Evolutionary conservation across 208 protist species (phyloP).

Genomic region (Entamoeba invadens): DNA sequence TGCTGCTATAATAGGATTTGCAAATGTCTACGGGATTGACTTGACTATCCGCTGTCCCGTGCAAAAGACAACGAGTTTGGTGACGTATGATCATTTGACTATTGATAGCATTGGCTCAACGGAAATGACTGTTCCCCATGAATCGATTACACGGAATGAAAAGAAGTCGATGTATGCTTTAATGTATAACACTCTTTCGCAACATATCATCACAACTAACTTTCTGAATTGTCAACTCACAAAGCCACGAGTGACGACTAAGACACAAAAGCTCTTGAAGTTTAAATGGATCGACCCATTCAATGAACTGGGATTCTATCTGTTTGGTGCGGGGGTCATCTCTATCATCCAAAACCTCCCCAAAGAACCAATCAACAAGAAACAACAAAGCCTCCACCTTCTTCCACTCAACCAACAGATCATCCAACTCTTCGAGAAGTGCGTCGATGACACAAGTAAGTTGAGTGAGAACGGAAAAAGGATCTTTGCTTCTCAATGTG

Average conservation of each 20-base stretch:
- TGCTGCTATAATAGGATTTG: background rate
- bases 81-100: background rate
- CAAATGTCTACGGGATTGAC: background rate
- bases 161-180: background rate
- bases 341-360: background rate
- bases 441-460: background rate
- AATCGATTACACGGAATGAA: background rate
- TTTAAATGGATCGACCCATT: background rate
- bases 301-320: background rate
- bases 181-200: background rate
- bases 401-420: background rate
- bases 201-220: background rate
- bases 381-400: background rate
- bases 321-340: background rate
- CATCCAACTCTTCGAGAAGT: background rate
- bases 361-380: background rate
- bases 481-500: too few species aligned
- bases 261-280: background rate
- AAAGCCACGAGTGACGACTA: background rate
- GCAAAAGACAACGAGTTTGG: background rate
- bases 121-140: too few species aligned
- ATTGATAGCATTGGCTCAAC: background rate
- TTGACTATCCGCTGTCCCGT: background rate
- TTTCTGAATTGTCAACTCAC: background rate
- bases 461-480: background rate